Base-by-base conservation (phyloP, 2,329 filamentous ascomycete genomes). In the Dothiorella sarmentorum region DNA sequence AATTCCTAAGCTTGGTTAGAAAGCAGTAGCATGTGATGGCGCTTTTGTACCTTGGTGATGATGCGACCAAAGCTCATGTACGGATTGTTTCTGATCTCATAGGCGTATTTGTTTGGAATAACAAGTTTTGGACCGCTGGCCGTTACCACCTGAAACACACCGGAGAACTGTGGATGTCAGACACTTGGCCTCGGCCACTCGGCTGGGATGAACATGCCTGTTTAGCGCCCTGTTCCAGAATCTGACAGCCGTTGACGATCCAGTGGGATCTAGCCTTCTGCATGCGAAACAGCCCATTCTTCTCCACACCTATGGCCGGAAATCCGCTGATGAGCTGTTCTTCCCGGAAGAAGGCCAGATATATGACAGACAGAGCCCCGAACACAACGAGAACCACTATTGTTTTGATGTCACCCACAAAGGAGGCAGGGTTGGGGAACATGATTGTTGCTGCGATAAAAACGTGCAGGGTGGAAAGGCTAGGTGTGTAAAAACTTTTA, bases 71-170 rank as follows among this genome's bases (percentile, higher is more conserved):
- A 58, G 7, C 40, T 26, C 40, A 58, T 44, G 15, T 49, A 29
- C 9, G 42, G 40, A 17, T 45, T 49, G 44, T 49, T 58, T n/a
- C 44, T 58, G 33, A 58, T 45, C 11, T 58, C 56, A 22, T 51
- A n/a, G 17, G 43, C 43, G 22, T 58, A 58, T 4, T 43, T 42
- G 15, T 45, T 58, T 3, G 56, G 56, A n/a, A 58, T 27, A 9
- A 58, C 17, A 10, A 58, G 27, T 10, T 49, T 47, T 7, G 56
- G 56, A 4, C 56, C 56, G 18, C 44, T 35, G 15, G 40, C 43
- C 24, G 43, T 58, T 27, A 58, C 35, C 13, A 45, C 40, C 29
- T 58, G 56, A 3, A 58, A 58, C 2, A 24, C 42, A 2, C 43
- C 43, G 4, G 18, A 4, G 7, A 38, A 35, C 49, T 52, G 3